A percentile compares a stretch with the other conserved stretches of the same genome.
These are phyloP conservation scores for Isabelozyma pseudorhagii DNA, from an alignment of 805 yeast genomes.

Conservation along the genomic window DNA sequence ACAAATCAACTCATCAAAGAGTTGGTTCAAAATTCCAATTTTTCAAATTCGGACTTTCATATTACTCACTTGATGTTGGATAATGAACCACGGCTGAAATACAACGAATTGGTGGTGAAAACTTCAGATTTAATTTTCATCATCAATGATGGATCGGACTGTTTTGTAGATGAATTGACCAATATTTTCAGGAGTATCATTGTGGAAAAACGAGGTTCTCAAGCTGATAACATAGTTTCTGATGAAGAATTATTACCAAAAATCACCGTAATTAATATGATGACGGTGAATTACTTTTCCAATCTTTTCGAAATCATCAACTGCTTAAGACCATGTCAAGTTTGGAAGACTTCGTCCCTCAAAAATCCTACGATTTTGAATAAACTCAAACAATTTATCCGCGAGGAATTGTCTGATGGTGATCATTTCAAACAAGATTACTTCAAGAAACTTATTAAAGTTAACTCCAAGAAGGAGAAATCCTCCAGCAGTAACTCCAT, in stretches of 20 bases:
- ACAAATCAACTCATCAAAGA: constrained; percentile 15
- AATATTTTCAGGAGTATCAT: constrained; percentile 6
- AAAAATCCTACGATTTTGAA: constrained; percentile 18
- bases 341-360: constrained; percentile 37
- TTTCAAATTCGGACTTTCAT: constrained; percentile 4
- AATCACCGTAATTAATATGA: constrained; percentile 34
- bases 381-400: constrained; percentile 25
- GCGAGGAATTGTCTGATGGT: constrained; percentile 14
- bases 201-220: not conserved
- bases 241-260: constrained; percentile 16
- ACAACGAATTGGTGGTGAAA: constrained; percentile 14
- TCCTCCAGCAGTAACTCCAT: constrained; percentile 3
- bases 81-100: not conserved
- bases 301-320: constrained; percentile 36
- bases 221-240: not conserved
- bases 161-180: constrained; percentile 22
- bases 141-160: constrained; percentile 36
- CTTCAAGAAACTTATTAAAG: not conserved
- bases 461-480: not conserved
- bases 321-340: constrained; percentile 30
- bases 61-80: constrained; percentile 13
- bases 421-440: constrained; percentile 1
- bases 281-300: constrained; percentile 37
- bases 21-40: constrained; percentile 9
- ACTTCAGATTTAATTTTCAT: constrained; percentile 28